phyloP scores from a whole-genome alignment of 2,329 filamentous ascomycete genomes.

The Beauveria sp. region DNA sequence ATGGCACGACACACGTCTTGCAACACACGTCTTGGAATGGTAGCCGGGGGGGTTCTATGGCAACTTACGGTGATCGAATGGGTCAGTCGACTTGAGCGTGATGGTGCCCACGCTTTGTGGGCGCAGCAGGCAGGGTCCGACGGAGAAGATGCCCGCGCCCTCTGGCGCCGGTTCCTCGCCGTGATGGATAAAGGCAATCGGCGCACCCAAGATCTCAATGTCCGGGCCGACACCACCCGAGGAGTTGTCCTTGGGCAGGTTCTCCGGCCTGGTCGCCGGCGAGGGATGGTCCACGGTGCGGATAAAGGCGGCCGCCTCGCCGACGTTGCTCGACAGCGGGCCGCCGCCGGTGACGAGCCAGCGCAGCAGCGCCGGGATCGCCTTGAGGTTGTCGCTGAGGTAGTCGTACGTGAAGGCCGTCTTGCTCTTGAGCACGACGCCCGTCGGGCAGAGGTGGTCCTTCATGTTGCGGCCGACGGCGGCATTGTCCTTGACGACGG shows the following conservation, averaged over 20 bases:
- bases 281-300: constrained; percentile 13
- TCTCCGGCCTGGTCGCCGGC: neutral
- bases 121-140: constrained; percentile 12
- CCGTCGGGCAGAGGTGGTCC: constrained; percentile 18
- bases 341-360: constrained; percentile 15
- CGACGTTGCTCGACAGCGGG: constrained; percentile 15
- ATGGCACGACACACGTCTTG: neutral
- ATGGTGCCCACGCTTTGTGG: constrained; percentile 15
- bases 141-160: constrained; percentile 9
- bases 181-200: constrained; percentile 15
- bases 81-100: constrained; percentile 12
- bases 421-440: constrained; percentile 14
- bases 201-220: constrained; percentile 14
- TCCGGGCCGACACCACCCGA: constrained; percentile 14
- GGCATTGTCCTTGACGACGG: constrained; percentile 46
- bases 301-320: constrained; percentile 15
- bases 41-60: neutral
- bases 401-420: constrained; percentile 13
- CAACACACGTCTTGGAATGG: too few species aligned
- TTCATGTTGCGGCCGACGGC: constrained; percentile 51
- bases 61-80: constrained; percentile 16
- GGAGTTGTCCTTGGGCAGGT: constrained; percentile 13
- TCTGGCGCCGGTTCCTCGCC: constrained; percentile 13
- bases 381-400: constrained; percentile 12
- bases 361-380: constrained; percentile 13